Evolutionary conservation across 202 grass and related monocot genomes (phyloP), one percentile per base, ranked within the genome.

Genomic region (Eragrostis tef): DNA sequence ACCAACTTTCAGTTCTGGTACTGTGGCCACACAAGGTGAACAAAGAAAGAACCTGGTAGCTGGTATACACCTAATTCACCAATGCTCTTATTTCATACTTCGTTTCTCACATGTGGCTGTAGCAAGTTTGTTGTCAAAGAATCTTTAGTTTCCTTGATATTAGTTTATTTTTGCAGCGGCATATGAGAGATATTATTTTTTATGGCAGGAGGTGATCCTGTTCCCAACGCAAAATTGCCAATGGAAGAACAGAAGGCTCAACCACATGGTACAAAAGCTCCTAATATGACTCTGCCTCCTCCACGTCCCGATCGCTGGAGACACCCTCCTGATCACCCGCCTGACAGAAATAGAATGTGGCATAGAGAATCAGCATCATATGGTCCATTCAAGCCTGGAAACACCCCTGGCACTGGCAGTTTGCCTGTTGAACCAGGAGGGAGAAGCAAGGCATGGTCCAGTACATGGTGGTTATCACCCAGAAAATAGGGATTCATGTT

Each of bases 1-100:
- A 4, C 76, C 79, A 42, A 75, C 79, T 64, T 86, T 85, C 84
- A 41, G 81, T 83, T 80, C 78, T 89, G 79, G 81, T 88, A 79
- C 16, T 86, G 72, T 72, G 44, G 67, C 1, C 7, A 42, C 68
- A 79, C 75, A 52, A 58, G 81, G 90, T 77, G 85, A 85, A 90
- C 77, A 73, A 70, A 74, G 79, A 69, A 84, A 93, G 62, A 43
- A 29, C 50, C 73, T 44, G 16, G 20, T 25, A 54, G 64, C 57
- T 76, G 86, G 94, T 93, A 81, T 49, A 66, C 79, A 58, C 43
- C 51, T 71, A 29, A 12, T 73, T 81, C 48, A 74, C 24, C 39
- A 20, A 70, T 80, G 24, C 56, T 56, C 29, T 67, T 14, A 68
- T 31, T 74, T 39, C 34, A 39, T 39, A 52, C 39, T 64, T 72